A percentile compares a stretch with the other conserved stretches of the same genome.
Evolutionary conservation across 345 rosid genomes (phyloP).

Genomic region (Laguncularia racemosa): DNA sequence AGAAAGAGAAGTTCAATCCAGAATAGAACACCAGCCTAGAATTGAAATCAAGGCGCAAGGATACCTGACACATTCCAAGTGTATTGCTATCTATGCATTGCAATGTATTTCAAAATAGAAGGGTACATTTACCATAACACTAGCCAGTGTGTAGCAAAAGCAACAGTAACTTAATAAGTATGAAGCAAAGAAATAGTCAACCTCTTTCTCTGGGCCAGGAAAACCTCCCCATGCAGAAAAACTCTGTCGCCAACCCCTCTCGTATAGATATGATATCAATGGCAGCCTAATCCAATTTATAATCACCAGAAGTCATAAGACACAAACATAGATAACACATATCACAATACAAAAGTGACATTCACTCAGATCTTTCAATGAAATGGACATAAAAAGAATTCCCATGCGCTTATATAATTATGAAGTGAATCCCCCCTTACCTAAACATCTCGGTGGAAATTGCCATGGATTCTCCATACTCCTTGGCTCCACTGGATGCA

Average conservation of each 20-base stretch:
- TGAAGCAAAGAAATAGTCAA: constrained; percentile 11
- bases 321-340: background rate
- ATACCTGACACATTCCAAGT: no score
- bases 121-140: no score
- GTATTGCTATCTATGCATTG: no score
- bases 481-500: constrained; percentile 42
- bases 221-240: constrained; percentile 60
- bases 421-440: constrained; percentile 10
- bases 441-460: constrained; percentile 47
- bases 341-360: constrained; percentile 12
- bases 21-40: no score
- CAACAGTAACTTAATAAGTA: background rate
- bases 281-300: constrained; percentile 36
- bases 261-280: constrained; percentile 63
- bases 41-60: no score
- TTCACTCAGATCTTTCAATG: constrained; percentile 1
- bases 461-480: constrained; percentile 50
- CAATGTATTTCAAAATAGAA: no score
- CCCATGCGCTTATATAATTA: background rate
- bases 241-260: constrained; percentile 93
- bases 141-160: no score
- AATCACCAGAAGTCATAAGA: background rate
- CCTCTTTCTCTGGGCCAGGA: constrained; percentile 91
- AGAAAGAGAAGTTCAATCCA: no score
- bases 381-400: background rate